These are phyloP conservation scores for Candida manassasensis DNA, from an alignment of 805 yeast species.

Conservation along the genomic window DNA sequence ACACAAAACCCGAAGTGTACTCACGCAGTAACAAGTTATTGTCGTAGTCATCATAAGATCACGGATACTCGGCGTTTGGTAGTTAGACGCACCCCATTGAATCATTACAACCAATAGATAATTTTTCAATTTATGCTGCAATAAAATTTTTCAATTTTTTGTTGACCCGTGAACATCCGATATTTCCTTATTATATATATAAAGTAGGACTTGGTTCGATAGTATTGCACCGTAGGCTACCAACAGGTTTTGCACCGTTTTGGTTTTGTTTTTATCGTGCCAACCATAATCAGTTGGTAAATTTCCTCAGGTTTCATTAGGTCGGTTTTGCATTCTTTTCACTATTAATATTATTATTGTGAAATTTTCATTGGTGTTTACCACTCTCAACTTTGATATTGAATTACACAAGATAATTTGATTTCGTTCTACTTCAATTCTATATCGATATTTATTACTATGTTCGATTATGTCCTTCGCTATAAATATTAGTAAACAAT, in stretches of 20 bases:
- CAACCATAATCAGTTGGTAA: neutral
- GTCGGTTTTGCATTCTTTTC: neutral
- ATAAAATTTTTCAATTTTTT: neutral
- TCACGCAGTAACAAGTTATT: too few relatives aligned
- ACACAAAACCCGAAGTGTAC: too few relatives aligned
- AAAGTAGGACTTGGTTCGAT: neutral
- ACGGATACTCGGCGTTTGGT: too few relatives aligned
- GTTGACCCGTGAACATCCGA: slow-evolving; percentile 1
- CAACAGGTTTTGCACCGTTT: neutral
- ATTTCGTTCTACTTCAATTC: too few relatives aligned
- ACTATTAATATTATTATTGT: neutral
- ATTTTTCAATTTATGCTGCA: neutral
- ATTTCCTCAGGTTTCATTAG: neutral
- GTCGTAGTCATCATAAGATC: too few relatives aligned
- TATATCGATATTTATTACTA: too few relatives aligned
- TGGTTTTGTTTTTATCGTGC: neutral
- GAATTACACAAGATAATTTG: too few relatives aligned
- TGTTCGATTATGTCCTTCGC: neutral
- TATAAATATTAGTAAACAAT: slow-evolving; percentile 61
- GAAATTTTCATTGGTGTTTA: neutral
- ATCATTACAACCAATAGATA: neutral
- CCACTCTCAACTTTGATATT: too few relatives aligned
- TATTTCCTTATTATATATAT: neutral
- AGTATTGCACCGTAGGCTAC: neutral
- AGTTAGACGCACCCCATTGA: slow-evolving; percentile 1